phyloP scores from a whole-genome alignment of 768 basidiomycete genomes.

The Neoboletus subvelutipes region DNA sequence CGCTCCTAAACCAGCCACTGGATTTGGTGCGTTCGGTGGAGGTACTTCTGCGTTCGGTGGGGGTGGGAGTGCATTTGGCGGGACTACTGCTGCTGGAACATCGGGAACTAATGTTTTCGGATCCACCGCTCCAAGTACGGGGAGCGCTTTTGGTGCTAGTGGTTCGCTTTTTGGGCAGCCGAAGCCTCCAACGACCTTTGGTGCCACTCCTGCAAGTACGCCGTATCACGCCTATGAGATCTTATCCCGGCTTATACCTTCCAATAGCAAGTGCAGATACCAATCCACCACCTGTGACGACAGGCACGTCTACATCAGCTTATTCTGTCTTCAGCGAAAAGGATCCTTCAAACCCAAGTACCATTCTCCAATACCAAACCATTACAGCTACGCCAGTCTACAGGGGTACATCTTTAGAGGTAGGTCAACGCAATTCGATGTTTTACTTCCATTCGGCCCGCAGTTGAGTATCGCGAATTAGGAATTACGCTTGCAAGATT shows the following conservation, averaged over 20 bases:
- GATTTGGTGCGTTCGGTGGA: constrained; percentile 75
- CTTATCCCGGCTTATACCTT: constrained; percentile 11
- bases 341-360: constrained; percentile 47
- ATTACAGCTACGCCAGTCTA: constrained; percentile 82
- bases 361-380: constrained; percentile 72
- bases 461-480: constrained; percentile 26
- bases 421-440: constrained; percentile 23
- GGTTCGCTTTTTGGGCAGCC: constrained; percentile 60
- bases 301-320: constrained; percentile 66
- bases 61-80: constrained; percentile 42
- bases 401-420: constrained; percentile 75
- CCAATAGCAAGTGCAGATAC: constrained; percentile 35
- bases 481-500: constrained; percentile 80
- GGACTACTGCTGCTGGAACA: constrained; percentile 29
- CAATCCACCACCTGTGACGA: constrained; percentile 55
- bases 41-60: constrained; percentile 53
- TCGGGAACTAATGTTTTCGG: constrained; percentile 37
- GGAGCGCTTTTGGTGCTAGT: constrained; percentile 44
- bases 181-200: constrained; percentile 46
- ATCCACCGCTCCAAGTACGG: constrained; percentile 29
- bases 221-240: constrained; percentile 1
- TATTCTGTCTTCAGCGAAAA: constrained; percentile 65
- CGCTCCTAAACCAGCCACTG: constrained; percentile 64
- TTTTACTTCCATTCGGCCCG: constrained; percentile 3
- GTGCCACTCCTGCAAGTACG: constrained; percentile 36